Base-by-base conservation (phyloP, 1,139 yeast species). In the Starmera stellimalicola region DNA sequence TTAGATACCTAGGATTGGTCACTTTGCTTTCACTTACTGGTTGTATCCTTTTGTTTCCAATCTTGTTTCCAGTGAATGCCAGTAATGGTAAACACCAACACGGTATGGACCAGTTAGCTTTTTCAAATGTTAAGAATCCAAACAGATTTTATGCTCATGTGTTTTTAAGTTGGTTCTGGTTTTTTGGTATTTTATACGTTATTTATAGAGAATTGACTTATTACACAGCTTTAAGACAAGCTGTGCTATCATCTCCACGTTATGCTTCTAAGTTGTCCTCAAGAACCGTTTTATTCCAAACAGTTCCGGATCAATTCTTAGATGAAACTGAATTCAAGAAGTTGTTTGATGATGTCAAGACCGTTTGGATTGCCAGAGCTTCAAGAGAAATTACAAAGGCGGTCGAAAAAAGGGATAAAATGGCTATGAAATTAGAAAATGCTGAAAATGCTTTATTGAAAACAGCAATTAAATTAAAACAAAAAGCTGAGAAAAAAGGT, bases 61-160 rank as follows among this genome's bases (percentile, higher is more conserved):
- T 80, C 29, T 59, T 81, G 34, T 63, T 81, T 32, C 78, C 93
- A 1, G 55, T 80, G 17, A 78, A 80, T 51, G 83, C 80, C 9
- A 58, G 73, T 3, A 65, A 71, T 41, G 85, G 87, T 25, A 65
- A 63, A 14, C 62, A 63, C 20, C 56, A 68, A 34, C 39, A 48
- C 1, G 96, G 96, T 3, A 70, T 91, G 43, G 91, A 91, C 56
- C 68, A 70, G 44, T 68, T 85, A 42, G 77, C 95, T 2, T 84
- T 79, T 51, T 71, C 93, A 26, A 87, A 91, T 53, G 73, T 78
- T 29, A 58, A 55, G 19, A 48, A 73, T 50, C 57, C 60, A 33
- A 59, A 69, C 34, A 68, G 94, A 37, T 82, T 80, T 57, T 91
- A 75, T 57, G 96, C 96, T 2, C 95, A 88, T 52, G 88, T 79